Conservation (phyloP, 441 rosid species). For the Gossypium schwendimanii region DNA sequence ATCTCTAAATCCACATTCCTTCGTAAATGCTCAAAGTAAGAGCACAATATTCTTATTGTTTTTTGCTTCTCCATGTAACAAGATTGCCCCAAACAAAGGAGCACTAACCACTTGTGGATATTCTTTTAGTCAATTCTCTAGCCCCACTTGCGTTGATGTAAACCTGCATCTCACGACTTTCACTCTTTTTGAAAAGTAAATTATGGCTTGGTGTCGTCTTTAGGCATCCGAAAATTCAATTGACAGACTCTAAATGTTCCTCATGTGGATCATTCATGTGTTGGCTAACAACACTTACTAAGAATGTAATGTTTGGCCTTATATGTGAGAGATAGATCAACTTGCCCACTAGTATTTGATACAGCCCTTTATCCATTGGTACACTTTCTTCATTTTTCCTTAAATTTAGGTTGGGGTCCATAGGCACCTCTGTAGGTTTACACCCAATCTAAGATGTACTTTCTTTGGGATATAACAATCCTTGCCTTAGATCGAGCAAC, state of each 20-base stretch:
- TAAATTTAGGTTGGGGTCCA: neutral
- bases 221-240: neutral
- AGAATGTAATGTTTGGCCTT: neutral
- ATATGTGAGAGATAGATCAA: neutral
- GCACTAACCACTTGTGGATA: neutral
- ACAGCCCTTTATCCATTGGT: neutral
- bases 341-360: neutral
- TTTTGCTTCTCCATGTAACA: neutral
- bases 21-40: neutral
- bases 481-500: neutral
- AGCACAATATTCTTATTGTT: neutral
- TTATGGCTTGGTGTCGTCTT: neutral
- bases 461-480: neutral
- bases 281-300: neutral
- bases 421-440: neutral
- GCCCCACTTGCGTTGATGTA: neutral
- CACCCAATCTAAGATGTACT: neutral
- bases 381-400: neutral
- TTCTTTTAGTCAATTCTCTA: neutral
- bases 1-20: neutral
- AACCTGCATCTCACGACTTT: neutral
- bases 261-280: neutral
- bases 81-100: neutral
- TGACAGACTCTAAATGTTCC: neutral
- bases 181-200: neutral